Evolutionary conservation across 352 stramenopile species (phyloP), one percentile per base, ranked within the genome.

Genomic region (Globisporangium cylindrosporum): DNA sequence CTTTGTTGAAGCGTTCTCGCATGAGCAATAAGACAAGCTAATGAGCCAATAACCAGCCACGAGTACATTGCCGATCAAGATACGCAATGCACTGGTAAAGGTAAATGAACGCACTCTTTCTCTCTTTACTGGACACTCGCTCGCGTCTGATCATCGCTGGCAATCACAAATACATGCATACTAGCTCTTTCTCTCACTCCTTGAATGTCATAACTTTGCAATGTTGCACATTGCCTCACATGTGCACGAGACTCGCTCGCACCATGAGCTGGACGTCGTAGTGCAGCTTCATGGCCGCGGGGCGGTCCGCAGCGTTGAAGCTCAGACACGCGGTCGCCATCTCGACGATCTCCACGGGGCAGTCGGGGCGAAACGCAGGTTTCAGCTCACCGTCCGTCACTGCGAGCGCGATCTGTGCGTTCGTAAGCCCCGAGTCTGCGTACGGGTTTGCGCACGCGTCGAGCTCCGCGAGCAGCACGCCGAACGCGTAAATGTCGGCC

Each of bases 201-300:
- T 2, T 27, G 22, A n/a, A 48, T 34, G 34, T 58, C 24, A 34
- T 9, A 27, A 8, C 24, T 34, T 29, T n/a, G n/a, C 51, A 58
- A 34, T 12, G 12, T 14, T 32, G 24, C 24, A 2, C 5, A 48
- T 20, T 48, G 12, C 56, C 22, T 62, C 56, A 49, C 32, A 49
- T 27, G 56, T 49, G 56, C n/a, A 15, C 41, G n/a, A 56, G 32
- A 32, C 55, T 69, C 43, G 64, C 56, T 18, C 64, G 64, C 27
- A 64, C 32, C 55, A 69, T 46, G 6, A 62, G 48, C 43, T 78
- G 67, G 54, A 88, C 62, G 9, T 78, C 74, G 65, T 87, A 93
- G 63, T 91, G 84, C 55, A 93, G 66, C 67, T 91, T 73, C 32
- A 93, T 49, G 14, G 84, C 80, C 1, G 75, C 82, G 25, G 85